Evolutionary conservation across 2,329 filamentous ascomycete species (phyloP).

Genomic region (Blastomyces emzantsi): DNA sequence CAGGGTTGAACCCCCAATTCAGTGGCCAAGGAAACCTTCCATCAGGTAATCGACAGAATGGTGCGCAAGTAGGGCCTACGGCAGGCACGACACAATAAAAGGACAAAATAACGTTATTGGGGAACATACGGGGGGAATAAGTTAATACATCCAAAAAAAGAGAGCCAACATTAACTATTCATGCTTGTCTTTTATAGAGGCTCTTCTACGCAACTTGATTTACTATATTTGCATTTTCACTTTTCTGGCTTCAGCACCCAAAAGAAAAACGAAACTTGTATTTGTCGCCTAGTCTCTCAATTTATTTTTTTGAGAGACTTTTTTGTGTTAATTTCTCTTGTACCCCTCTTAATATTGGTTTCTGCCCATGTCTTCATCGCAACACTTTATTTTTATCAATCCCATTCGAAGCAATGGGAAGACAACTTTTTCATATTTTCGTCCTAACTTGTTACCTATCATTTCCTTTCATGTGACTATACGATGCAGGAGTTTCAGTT

Average conservation of each 20-base stretch:
- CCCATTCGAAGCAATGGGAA: background rate
- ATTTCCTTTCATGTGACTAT: constrained; percentile 3
- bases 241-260: constrained; percentile 1
- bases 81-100: constrained; percentile 1
- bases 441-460: background rate
- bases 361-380: constrained; percentile 13
- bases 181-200: background rate
- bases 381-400: constrained; percentile 10
- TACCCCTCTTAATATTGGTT: constrained; percentile 14
- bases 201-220: background rate
- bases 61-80: background rate
- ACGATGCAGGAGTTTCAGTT: background rate
- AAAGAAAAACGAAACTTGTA: background rate
- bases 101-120: background rate
- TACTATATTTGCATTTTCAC: background rate
- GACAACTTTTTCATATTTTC: background rate
- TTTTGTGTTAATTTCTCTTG: constrained; percentile 9
- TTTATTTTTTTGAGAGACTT: background rate
- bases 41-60: constrained; percentile 6
- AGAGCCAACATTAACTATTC: background rate
- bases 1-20: constrained; percentile 10
- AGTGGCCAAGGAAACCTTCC: constrained; percentile 10
- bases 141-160: background rate
- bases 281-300: background rate
- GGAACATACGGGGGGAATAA: background rate